A percentile compares a stretch with the other conserved stretches of the same genome.
These are phyloP conservation scores for Candida broadrunensis DNA, from an alignment of 805 yeast genomes.

Conservation along the genomic window DNA sequence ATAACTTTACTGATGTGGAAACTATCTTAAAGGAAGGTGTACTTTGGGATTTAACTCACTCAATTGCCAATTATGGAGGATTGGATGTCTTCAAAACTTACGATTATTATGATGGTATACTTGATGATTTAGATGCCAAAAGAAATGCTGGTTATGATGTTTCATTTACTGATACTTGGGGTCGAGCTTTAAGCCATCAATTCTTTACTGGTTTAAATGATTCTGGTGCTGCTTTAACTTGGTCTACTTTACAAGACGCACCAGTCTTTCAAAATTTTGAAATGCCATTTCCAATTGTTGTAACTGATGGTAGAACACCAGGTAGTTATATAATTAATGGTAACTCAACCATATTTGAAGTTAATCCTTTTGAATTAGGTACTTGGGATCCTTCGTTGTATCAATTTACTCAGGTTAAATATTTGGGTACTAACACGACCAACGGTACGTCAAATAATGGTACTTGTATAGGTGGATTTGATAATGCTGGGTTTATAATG, in stretches of 20 bases:
- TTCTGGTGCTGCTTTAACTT: conserved; percentile 24
- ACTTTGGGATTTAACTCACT: conserved; percentile 47
- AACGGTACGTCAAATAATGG: conserved; percentile 53
- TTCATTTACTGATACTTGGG: conserved; percentile 43
- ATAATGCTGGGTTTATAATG: conserved; percentile 76
- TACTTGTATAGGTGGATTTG: conserved; percentile 65
- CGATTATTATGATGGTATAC: conserved; percentile 40
- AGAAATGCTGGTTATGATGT: conserved; percentile 35
- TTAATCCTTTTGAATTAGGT: conserved; percentile 54
- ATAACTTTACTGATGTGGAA: conserved; percentile 55
- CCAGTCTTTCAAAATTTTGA: conserved; percentile 23
- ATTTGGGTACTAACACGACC: conserved; percentile 63
- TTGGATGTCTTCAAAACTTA: conserved; percentile 60
- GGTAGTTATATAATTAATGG: conserved; percentile 24
- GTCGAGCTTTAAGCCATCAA: conserved; percentile 38
- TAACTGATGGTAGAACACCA: conserved; percentile 38
- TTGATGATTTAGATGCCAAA: conserved; percentile 25
- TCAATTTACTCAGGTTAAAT: conserved; percentile 63
- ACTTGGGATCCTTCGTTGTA: conserved; percentile 80
- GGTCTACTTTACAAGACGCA: conserved; percentile 27
- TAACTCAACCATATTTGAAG: conserved; percentile 38
- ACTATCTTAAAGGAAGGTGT: conserved; percentile 19
- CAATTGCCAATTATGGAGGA: conserved; percentile 71
- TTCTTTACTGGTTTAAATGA: conserved; percentile 27
- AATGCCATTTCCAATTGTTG: conserved; percentile 40